Evolutionary conservation across 805 yeast species (phyloP).

Genomic region (Cyberlindnera galapagoensis): DNA sequence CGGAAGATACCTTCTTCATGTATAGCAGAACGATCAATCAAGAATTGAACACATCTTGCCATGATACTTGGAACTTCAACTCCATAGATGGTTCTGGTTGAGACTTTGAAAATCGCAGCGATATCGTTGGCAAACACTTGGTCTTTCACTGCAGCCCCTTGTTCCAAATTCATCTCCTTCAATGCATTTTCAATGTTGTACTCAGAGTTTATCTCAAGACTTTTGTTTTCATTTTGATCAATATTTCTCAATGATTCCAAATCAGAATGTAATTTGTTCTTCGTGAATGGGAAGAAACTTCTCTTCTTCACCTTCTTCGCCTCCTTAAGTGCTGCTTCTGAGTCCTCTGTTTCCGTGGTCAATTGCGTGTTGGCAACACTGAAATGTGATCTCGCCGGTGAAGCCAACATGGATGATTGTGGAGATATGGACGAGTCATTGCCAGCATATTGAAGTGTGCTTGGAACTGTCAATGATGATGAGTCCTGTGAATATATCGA

Average conservation of each 20-base stretch:
- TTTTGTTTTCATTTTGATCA: slow-evolving; percentile 29
- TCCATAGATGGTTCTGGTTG: slow-evolving; percentile 40
- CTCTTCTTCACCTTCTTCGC: slow-evolving; percentile 44
- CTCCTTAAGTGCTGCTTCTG: slow-evolving; percentile 25
- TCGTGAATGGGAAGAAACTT: slow-evolving; percentile 53
- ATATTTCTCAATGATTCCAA: slow-evolving; percentile 31
- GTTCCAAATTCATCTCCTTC: slow-evolving; percentile 25
- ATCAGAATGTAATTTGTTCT: slow-evolving; percentile 17
- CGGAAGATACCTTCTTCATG: slow-evolving; percentile 89
- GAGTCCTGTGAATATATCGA: slow-evolving; percentile 9
- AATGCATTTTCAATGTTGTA: slow-evolving; percentile 25
- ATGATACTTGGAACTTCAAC: slow-evolving; percentile 63
- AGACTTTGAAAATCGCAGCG: slow-evolving; percentile 41
- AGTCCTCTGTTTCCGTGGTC: slow-evolving; percentile 8
- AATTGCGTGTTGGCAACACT: not conserved
- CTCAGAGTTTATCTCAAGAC: slow-evolving; percentile 1
- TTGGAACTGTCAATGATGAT: not conserved
- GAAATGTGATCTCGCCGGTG: not conserved
- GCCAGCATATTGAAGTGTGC: not conserved
- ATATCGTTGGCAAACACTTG: slow-evolving; percentile 63
- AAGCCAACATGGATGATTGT: not conserved
- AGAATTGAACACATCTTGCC: slow-evolving; percentile 64
- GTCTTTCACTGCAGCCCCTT: slow-evolving; percentile 22
- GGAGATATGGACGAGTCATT: not conserved
- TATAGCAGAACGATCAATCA: slow-evolving; percentile 62